Evolutionary conservation across 108 stramenopile species (phyloP), one percentile per base, ranked within the genome.

Genomic region (Stephanodiscus triporus): DNA sequence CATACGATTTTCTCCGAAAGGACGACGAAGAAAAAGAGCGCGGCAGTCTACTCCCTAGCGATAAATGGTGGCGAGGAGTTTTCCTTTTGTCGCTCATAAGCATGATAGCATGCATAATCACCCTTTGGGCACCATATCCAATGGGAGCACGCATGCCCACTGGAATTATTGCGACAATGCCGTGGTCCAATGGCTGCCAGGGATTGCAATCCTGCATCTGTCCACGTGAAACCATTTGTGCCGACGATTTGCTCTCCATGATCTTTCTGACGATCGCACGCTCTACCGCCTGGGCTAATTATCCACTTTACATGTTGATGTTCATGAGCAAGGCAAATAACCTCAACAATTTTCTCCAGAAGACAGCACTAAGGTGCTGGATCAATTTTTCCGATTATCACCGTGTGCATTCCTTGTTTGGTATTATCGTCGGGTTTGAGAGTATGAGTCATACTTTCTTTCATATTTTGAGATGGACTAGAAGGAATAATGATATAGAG

Each of bases 221-320:
- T n/a, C 73, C 72, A 10, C 72, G 72, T 19, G 65, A 53, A 16
- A 73, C 72, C 19, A 55, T 66, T 24, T 74, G 73, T 32, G 73
- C 73, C 22, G 66, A 68, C 42, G 55, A 68, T 45, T 14, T 68
- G 32, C 17, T 57, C 20, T 74, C 66, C 26, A 74, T 74, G 73
- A 69, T 69, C 55, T 58, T 68, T 24, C 17, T 74, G 51, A 69
- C 73, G 7, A 29, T 74, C 40, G 73, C 73, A 7, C 53, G 73
- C 9, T 54, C 54, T 8, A 34, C 67, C 4, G 73, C 73, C n/a
- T 68, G 37, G 42, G 56, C 59, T 29, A 54, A 74, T 26, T 68
- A 74, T 42, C 73, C 73, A 9, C 73, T 74, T 16, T 74, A 74
- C 73, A 74, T 74, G 67, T 24, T 74, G 16, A 32, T 74, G 24